Conservation (phyloP, 164 flowering plant species). For the Platanus orientalis region DNA sequence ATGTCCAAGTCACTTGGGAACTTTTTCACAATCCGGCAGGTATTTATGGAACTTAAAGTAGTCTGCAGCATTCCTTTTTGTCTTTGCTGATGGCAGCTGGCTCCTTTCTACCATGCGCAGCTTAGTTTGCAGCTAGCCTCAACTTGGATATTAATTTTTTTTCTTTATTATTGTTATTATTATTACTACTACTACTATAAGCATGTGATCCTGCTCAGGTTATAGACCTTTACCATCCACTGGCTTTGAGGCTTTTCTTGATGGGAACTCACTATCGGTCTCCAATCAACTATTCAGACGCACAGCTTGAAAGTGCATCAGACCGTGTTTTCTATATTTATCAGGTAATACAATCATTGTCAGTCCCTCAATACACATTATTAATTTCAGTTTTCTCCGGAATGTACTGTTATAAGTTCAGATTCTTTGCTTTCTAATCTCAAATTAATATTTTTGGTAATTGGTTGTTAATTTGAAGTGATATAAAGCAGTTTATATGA, state of each 20-base stretch:
- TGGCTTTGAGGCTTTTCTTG: conserved; percentile 87
- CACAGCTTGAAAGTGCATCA: conserved; percentile 82
- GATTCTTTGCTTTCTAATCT: not conserved
- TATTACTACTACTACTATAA: too few relatives aligned
- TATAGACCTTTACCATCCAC: conserved; percentile 84
- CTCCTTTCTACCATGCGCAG: too few relatives aligned
- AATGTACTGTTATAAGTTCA: not conserved
- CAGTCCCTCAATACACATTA: not conserved
- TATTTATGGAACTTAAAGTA: conserved; percentile 17
- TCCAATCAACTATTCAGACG: conserved; percentile 80
- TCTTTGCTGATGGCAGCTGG: too few relatives aligned
- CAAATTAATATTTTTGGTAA: too few relatives aligned
- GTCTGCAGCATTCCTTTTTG: not conserved
- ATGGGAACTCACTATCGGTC: conserved; percentile 87
- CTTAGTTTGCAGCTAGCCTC: not conserved
- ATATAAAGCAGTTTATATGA: too few relatives aligned
- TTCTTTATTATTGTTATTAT: too few relatives aligned
- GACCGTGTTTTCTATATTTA: conserved; percentile 88
- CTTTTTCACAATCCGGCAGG: conserved; percentile 96
- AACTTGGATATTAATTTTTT: not conserved
- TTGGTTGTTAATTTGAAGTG: too few relatives aligned
- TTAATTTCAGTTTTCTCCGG: not conserved
- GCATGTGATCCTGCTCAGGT: conserved; percentile 41
- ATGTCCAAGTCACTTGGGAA: conserved; percentile 99
- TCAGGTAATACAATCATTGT: conserved; percentile 49